Evolutionary conservation across 1,139 yeast genomes (phyloP).

Genomic region (Lodderomyces jiufengensis): DNA sequence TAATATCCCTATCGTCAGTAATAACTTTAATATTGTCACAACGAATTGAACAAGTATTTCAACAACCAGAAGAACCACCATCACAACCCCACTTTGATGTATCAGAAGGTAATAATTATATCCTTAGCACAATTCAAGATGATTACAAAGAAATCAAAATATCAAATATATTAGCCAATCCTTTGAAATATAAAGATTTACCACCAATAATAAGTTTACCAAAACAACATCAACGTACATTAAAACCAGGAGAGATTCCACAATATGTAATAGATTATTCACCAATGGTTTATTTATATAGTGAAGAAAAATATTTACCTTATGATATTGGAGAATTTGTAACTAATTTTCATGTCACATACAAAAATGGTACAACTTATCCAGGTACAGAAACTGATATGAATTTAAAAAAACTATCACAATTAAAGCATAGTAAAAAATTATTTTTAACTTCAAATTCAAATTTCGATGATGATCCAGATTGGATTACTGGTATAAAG

Average conservation of each 20-base stretch:
- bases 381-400: slow-evolving; percentile 34
- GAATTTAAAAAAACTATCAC: slow-evolving; percentile 36
- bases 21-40: too few species aligned
- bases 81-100: slow-evolving; percentile 10
- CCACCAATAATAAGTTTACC: slow-evolving; percentile 40
- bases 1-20: too few species aligned
- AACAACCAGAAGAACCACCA: not conserved
- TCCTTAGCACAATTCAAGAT: slow-evolving; percentile 12
- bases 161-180: slow-evolving; percentile 15
- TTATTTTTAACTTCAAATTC: slow-evolving; percentile 59
- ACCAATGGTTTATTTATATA: slow-evolving; percentile 81
- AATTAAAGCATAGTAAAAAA: slow-evolving; percentile 26
- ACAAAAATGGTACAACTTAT: slow-evolving; percentile 46
- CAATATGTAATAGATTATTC: slow-evolving; percentile 68
- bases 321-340: slow-evolving; percentile 74
- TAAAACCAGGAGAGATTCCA: slow-evolving; percentile 63
- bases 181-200: slow-evolving; percentile 26
- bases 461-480: slow-evolving; percentile 74
- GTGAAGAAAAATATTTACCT: slow-evolving; percentile 86
- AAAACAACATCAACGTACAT: slow-evolving; percentile 24
- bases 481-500: slow-evolving; percentile 75
- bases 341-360: slow-evolving; percentile 52
- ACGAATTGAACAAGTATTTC: not conserved
- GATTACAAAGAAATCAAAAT: slow-evolving; percentile 12
- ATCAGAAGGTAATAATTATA: slow-evolving; percentile 7